Evolutionary conservation across 1,139 yeast genomes (phyloP).

Genomic region (Waltiozyma sp.): DNA sequence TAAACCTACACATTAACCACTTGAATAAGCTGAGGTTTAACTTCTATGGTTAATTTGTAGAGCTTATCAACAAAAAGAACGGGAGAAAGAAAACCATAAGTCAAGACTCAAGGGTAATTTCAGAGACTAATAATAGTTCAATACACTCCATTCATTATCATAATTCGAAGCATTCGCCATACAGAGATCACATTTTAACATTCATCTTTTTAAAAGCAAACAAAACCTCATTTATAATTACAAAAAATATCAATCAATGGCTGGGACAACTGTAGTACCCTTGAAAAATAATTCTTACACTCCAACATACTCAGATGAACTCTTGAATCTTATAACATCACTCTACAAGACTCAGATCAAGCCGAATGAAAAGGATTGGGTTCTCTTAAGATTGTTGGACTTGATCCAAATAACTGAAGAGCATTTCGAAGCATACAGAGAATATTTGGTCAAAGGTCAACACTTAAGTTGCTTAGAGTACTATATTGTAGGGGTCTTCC

Average conservation of each 20-base stretch:
- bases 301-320: constrained; percentile 27
- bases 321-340: constrained; percentile 18
- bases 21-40: no score
- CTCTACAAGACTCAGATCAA: constrained; percentile 21
- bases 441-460: constrained; percentile 7
- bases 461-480: constrained; percentile 16
- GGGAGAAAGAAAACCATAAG: no score
- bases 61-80: no score
- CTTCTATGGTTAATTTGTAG: no score
- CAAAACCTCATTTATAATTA: no score
- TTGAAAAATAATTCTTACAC: constrained; percentile 15
- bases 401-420: constrained; percentile 22
- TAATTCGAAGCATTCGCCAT: no score
- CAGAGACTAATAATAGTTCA: no score
- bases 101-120: no score
- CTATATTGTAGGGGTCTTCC: constrained; percentile 25
- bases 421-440: constrained; percentile 20
- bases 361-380: constrained; percentile 18
- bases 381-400: constrained; percentile 22
- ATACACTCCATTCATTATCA: no score
- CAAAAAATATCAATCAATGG: background rate
- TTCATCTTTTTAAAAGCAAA: no score
- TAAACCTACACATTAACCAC: no score
- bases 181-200: no score
- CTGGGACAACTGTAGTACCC: background rate